These are phyloP conservation scores for Calonectria pseudoreteaudii DNA, from an alignment of 2,329 filamentous ascomycete genomes.

Conservation along the genomic window DNA sequence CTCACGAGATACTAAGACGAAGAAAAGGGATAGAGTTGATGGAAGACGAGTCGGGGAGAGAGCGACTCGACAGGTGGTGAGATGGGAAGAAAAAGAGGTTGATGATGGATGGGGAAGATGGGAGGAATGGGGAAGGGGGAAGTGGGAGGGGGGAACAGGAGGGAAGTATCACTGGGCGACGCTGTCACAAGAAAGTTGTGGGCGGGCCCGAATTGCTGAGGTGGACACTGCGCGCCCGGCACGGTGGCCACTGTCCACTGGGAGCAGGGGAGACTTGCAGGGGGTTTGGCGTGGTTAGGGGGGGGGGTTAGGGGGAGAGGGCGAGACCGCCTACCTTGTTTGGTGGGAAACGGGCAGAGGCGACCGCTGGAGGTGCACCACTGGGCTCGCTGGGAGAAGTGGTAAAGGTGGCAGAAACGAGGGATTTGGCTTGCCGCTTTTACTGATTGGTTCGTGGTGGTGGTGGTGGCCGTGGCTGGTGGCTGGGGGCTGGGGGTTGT, in stretches of 20 bases:
- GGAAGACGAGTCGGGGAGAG: conserved; percentile 46
- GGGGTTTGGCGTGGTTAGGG: conserved; percentile 19
- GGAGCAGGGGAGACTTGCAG: conserved; percentile 25
- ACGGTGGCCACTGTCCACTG: conserved; percentile 26
- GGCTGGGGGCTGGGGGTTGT: conserved; percentile 28
- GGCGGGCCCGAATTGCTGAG: conserved; percentile 49
- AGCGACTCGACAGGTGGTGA: conserved; percentile 40
- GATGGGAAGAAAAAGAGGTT: conserved; percentile 40
- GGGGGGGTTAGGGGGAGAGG: conserved; percentile 29
- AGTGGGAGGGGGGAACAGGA: conserved; percentile 45
- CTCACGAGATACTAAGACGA: conserved; percentile 45
- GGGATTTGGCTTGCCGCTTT: conserved; percentile 46
- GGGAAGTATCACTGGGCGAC: conserved; percentile 50
- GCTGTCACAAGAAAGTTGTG: conserved; percentile 51
- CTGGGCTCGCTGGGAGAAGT: conserved; percentile 21
- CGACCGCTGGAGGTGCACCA: conserved; percentile 16
- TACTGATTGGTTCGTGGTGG: conserved; percentile 51
- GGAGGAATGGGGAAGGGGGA: conserved; percentile 41
- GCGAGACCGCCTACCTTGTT: conserved; percentile 44
- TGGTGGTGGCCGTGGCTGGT: conserved; percentile 37
- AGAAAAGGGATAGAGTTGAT: conserved; percentile 45
- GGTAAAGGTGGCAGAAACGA: conserved; percentile 38
- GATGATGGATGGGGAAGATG: conserved; percentile 46
- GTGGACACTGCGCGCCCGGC: conserved; percentile 39
- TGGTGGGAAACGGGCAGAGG: conserved; percentile 33